These are phyloP conservation scores for Cyberlindnera amylophila DNA, from an alignment of 805 yeast species.

Conservation along the genomic window DNA sequence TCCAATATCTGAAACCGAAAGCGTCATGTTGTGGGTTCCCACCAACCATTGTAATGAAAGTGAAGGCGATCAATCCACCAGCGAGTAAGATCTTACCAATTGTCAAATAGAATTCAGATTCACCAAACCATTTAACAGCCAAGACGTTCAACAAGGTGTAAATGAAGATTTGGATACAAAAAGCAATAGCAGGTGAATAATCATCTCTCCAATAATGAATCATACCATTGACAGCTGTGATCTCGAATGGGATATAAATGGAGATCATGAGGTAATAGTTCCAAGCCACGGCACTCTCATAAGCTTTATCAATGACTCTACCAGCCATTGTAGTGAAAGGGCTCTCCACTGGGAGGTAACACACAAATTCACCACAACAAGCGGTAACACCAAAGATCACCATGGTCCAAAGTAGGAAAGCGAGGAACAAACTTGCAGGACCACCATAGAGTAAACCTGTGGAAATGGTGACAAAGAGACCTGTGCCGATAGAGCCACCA, in stretches of 20 bases:
- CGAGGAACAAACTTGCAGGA: constrained; percentile 48
- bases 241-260: constrained; percentile 58
- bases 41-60: constrained; percentile 79
- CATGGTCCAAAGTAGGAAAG: constrained; percentile 61
- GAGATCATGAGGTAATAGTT: constrained; percentile 54
- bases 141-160: constrained; percentile 61
- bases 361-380: constrained; percentile 61
- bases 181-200: constrained; percentile 47
- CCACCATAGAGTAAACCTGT: constrained; percentile 53
- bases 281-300: constrained; percentile 69
- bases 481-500: constrained; percentile 67
- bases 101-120: constrained; percentile 73
- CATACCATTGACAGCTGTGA: constrained; percentile 60
- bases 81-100: constrained; percentile 70
- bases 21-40: constrained; percentile 73
- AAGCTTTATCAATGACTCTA: constrained; percentile 60
- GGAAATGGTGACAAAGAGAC: constrained; percentile 60
- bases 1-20: constrained; percentile 57
- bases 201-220: constrained; percentile 60
- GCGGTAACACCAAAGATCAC: constrained; percentile 54
- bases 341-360: constrained; percentile 57
- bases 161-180: constrained; percentile 59
- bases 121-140: constrained; percentile 76
- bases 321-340: constrained; percentile 63
- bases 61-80: constrained; percentile 64